Percentiles rank a stretch among this genome's conserved stretches.
These are phyloP conservation scores for Solanum hybrid DNA, from an alignment of 305 asterid species.

Conservation along the genomic window DNA sequence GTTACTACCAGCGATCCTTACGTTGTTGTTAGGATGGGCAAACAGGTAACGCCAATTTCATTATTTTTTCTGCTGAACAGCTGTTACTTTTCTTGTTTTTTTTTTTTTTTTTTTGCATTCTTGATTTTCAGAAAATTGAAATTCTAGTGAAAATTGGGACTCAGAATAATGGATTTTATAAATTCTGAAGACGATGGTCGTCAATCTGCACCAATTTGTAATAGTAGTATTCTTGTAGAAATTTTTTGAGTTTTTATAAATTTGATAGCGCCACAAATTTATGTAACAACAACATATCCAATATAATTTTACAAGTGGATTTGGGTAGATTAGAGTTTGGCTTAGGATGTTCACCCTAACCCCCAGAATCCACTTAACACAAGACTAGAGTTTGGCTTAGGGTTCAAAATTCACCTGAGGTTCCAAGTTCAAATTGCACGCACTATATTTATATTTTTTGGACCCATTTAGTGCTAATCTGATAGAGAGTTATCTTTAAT, in stretches of 20 bases:
- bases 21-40: slow-evolving; percentile 26
- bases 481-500: too few relatives aligned
- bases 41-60: slow-evolving; percentile 19
- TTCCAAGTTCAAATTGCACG: too few relatives aligned
- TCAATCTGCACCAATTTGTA: too few relatives aligned
- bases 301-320: too few relatives aligned
- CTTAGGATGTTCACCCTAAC: not conserved
- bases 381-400: not conserved
- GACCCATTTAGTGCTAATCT: too few relatives aligned
- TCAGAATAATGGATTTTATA: too few relatives aligned
- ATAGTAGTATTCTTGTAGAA: not conserved
- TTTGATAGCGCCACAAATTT: not conserved
- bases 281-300: too few relatives aligned
- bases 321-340: too few relatives aligned
- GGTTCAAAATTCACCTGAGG: too few relatives aligned
- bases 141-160: too few relatives aligned
- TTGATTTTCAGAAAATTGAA: not conserved
- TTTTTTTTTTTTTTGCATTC: not conserved
- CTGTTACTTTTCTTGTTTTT: not conserved
- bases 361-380: not conserved
- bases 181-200: too few relatives aligned
- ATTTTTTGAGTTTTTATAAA: not conserved
- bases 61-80: not conserved
- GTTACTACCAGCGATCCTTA: slow-evolving; percentile 35
- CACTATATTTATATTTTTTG: too few relatives aligned